These are phyloP conservation scores for Pythium vanterpoolii DNA, from an alignment of 352 stramenopile genomes.

Conservation along the genomic window DNA sequence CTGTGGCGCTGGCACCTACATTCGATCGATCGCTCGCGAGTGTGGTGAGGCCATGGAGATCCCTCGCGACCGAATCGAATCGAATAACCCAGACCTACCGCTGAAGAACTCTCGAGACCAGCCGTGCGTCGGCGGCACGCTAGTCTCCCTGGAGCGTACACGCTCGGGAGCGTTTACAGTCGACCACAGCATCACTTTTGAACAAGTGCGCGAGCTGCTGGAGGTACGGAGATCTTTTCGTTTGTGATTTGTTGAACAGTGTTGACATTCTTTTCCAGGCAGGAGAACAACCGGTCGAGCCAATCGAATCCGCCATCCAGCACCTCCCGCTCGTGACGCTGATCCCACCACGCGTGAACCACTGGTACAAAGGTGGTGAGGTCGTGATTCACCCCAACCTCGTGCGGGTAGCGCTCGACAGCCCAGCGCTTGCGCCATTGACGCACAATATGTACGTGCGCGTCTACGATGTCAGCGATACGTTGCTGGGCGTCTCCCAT, in stretches of 20 bases:
- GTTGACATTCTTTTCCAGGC: constrained; percentile 23
- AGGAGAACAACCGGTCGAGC: constrained; percentile 33
- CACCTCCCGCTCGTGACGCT: constrained; percentile 54
- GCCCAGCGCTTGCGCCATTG: constrained; percentile 20
- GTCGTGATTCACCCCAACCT: constrained; percentile 31
- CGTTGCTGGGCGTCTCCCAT: constrained; percentile 57
- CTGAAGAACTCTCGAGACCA: constrained; percentile 25
- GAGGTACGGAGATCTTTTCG: constrained; percentile 28
- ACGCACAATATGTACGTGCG: constrained; percentile 39
- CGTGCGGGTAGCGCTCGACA: constrained; percentile 20
- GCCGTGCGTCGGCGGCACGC: constrained; percentile 50
- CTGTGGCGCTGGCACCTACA: constrained; percentile 81
- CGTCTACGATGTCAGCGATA: constrained; percentile 38
- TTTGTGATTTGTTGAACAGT: background rate
- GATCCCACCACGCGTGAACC: constrained; percentile 25
- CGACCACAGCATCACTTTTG: constrained; percentile 49
- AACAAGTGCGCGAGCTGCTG: constrained; percentile 40
- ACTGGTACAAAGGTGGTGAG: constrained; percentile 47
- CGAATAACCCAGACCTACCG: background rate
- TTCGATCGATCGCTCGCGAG: constrained; percentile 84
- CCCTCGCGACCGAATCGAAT: constrained; percentile 24
- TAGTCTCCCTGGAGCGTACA: constrained; percentile 58
- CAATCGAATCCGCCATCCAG: constrained; percentile 57
- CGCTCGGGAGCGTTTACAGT: constrained; percentile 59
- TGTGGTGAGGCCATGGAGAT: constrained; percentile 65